Conservation (phyloP, 495 filamentous ascomycete species). For the Neurospora pannonica region DNA sequence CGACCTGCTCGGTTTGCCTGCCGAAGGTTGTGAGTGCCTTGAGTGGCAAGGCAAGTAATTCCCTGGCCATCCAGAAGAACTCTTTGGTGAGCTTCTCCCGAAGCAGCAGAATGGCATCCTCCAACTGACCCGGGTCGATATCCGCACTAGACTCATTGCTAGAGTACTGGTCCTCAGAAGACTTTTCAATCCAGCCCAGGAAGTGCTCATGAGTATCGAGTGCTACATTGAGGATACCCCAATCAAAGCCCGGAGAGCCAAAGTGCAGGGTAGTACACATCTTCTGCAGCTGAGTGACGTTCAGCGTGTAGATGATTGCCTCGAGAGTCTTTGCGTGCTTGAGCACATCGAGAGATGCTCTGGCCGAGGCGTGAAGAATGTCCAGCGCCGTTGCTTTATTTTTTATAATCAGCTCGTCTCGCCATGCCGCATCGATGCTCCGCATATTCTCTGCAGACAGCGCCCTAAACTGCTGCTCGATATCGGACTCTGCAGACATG, state of each 20-base stretch:
- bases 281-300: conserved; percentile 33
- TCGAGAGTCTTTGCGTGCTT: conserved; percentile 26
- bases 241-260: conserved; percentile 28
- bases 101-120: conserved; percentile 36
- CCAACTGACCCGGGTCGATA: conserved; percentile 24
- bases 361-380: conserved; percentile 30
- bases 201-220: conserved; percentile 31
- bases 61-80: conserved; percentile 34
- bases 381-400: conserved; percentile 40
- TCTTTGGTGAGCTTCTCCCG: conserved; percentile 28
- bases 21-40: background rate
- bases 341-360: conserved; percentile 32
- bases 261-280: conserved; percentile 34
- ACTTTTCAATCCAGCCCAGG: conserved; percentile 26
- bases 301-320: conserved; percentile 27
- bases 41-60: conserved; percentile 15
- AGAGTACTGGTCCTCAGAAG: conserved; percentile 24
- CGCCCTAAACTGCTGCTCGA: conserved; percentile 35
- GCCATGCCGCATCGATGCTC: conserved; percentile 26
- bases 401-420: conserved; percentile 30
- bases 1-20: conserved; percentile 18
- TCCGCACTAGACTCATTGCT: conserved; percentile 15
- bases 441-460: conserved; percentile 26
- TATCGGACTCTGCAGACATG: conserved; percentile 36
- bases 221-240: conserved; percentile 30